A percentile compares a stretch with the other conserved stretches of the same genome.
Conservation (phyloP, 1,284 basidiomycete species). For the Amylostereum areolatum region DNA sequence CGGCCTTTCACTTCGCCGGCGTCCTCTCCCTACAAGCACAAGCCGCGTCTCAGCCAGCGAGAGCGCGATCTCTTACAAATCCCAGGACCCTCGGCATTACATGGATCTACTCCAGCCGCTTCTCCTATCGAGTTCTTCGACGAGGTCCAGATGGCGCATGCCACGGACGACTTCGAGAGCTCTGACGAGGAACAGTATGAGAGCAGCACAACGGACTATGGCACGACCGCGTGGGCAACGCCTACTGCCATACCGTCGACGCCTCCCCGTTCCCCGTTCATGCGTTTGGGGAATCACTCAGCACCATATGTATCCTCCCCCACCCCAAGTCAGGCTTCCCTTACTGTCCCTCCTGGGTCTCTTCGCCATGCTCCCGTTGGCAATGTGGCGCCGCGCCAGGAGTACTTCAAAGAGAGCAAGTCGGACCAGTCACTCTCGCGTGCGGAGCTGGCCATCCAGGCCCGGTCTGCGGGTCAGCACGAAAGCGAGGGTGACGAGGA, state of each 20-base stretch:
- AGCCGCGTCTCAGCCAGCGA: conserved; percentile 12
- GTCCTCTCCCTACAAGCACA: conserved; percentile 20
- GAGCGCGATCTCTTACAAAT: too few relatives aligned
- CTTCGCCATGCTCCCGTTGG: conserved; percentile 23
- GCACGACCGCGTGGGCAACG: conserved; percentile 5
- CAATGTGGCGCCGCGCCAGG: conserved; percentile 12
- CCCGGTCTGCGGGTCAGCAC: too few relatives aligned
- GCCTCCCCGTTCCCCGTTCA: conserved; percentile 26
- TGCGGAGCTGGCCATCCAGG: too few relatives aligned
- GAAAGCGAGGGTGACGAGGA: too few relatives aligned
- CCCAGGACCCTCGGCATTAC: conserved; percentile 13
- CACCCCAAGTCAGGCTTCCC: conserved; percentile 16
- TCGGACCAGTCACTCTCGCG: conserved; percentile 9
- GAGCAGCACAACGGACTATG: conserved; percentile 11
- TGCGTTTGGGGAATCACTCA: conserved; percentile 35
- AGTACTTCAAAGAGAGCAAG: conserved; percentile 13
- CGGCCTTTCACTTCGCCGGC: conserved; percentile 15
- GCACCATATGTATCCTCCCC: conserved; percentile 27
- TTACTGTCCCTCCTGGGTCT: conserved; percentile 15
- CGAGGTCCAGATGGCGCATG: conserved; percentile 59
- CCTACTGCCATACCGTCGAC: conserved; percentile 3
- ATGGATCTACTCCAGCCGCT: conserved; percentile 49
- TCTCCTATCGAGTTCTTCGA: conserved; percentile 71
- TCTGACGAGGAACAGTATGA: conserved; percentile 38
- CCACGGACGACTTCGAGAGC: conserved; percentile 63